A percentile compares a stretch with the other conserved stretches of the same genome.
Conservation (phyloP, 805 yeast genomes). For the Sungouiella thailandica region DNA sequence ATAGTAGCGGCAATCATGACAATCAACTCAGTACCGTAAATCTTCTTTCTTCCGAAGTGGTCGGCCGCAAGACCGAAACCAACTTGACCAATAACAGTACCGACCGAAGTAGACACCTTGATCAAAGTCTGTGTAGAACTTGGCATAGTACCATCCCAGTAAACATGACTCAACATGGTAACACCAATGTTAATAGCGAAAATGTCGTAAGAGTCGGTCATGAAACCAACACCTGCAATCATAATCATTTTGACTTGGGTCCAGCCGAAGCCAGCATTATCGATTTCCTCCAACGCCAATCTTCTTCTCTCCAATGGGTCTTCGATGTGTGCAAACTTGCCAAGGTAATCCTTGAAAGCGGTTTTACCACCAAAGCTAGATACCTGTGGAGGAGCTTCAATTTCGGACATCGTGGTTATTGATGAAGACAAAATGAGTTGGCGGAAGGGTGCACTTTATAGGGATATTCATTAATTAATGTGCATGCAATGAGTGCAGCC, state of each 20-base stretch:
- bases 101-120: slow-evolving; percentile 88
- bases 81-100: slow-evolving; percentile 88
- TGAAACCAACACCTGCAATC: slow-evolving; percentile 90
- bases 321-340: slow-evolving; percentile 74
- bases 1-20: slow-evolving; percentile 78
- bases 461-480: neutral
- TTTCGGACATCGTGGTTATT: slow-evolving; percentile 20
- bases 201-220: slow-evolving; percentile 90
- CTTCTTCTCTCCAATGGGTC: slow-evolving; percentile 87
- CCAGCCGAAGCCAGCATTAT: slow-evolving; percentile 76
- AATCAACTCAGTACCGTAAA: slow-evolving; percentile 84
- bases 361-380: slow-evolving; percentile 64
- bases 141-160: slow-evolving; percentile 64
- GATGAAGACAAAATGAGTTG: neutral
- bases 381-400: slow-evolving; percentile 16
- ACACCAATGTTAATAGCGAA: slow-evolving; percentile 84
- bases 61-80: slow-evolving; percentile 83
- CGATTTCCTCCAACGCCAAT: slow-evolving; percentile 78
- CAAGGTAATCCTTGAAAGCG: slow-evolving; percentile 78
- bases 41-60: slow-evolving; percentile 75
- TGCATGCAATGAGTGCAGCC: neutral
- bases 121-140: slow-evolving; percentile 68
- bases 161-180: slow-evolving; percentile 73
- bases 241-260: slow-evolving; percentile 75
- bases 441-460: too few relatives aligned